Percentiles rank a stretch among this genome's conserved stretches.
phyloP scores from a whole-genome alignment of 1,284 basidiomycete species.

The Apiotrichum gracile region DNA sequence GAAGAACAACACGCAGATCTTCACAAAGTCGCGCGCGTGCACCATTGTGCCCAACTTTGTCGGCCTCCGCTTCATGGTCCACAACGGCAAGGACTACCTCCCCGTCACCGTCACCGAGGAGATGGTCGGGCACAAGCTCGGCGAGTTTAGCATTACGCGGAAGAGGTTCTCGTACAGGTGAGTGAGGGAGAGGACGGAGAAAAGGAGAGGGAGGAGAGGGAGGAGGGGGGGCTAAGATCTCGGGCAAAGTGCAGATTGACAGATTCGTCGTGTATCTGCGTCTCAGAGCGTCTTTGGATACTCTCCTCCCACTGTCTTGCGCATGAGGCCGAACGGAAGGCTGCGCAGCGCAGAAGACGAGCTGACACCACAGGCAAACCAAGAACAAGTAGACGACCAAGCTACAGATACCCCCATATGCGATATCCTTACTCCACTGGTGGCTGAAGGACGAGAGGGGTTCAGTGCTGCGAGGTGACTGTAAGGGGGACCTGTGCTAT shows the following conservation, averaged over 20 bases:
- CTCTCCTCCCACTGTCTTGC: no score
- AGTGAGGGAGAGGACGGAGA: slow-evolving; percentile 11
- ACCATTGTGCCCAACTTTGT: slow-evolving; percentile 94
- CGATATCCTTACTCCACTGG: neutral
- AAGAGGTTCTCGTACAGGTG: slow-evolving; percentile 52
- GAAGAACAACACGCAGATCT: slow-evolving; percentile 75
- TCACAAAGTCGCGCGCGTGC: slow-evolving; percentile 81
- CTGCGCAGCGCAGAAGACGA: neutral
- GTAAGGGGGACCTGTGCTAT: no score
- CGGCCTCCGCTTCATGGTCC: slow-evolving; percentile 82
- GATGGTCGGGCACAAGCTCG: slow-evolving; percentile 97
- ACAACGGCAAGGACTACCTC: slow-evolving; percentile 87
- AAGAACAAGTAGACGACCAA: slow-evolving; percentile 16
- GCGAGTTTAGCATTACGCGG: slow-evolving; percentile 87
- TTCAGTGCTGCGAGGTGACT: neutral
- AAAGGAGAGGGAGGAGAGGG: no score
- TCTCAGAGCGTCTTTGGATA: no score
- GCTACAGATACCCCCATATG: slow-evolving; percentile 2
- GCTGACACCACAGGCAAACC: slow-evolving; percentile 15
- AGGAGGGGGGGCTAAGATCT: no score
- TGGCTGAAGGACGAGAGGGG: no score
- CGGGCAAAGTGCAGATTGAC: no score
- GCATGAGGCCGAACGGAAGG: no score
- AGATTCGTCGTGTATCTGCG: no score
- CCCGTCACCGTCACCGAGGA: slow-evolving; percentile 87